These are phyloP conservation scores for Alternaria conjuncta DNA, from an alignment of 2,329 filamentous ascomycete species.

Conservation along the genomic window DNA sequence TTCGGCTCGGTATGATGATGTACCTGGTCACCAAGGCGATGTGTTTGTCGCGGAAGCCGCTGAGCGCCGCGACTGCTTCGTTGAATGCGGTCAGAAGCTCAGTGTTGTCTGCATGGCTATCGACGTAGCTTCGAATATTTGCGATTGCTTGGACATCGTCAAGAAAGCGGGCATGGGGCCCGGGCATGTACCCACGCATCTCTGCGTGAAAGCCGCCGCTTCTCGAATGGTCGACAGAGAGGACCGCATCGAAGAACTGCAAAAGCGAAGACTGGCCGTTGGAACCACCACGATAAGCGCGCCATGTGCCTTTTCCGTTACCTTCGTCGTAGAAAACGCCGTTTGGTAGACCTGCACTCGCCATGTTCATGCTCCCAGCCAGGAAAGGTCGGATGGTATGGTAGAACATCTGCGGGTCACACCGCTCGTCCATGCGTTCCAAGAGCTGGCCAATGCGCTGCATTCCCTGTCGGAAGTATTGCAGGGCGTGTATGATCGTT, in stretches of 20 bases:
- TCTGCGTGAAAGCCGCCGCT: conserved; percentile 48
- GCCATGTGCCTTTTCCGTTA: conserved; percentile 56
- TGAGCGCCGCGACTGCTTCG: conserved; percentile 53
- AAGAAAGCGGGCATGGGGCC: conserved; percentile 59
- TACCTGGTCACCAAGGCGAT: conserved; percentile 61
- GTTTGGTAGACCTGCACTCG: conserved; percentile 56
- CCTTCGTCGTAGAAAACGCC: conserved; percentile 62
- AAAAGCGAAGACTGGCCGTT: conserved; percentile 63
- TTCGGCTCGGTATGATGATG: conserved; percentile 55
- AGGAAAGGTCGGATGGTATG: conserved; percentile 60
- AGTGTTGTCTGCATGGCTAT: conserved; percentile 39
- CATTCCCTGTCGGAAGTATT: conserved; percentile 51
- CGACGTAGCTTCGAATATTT: conserved; percentile 56
- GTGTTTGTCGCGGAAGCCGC: conserved; percentile 58
- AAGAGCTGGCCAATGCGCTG: conserved; percentile 50
- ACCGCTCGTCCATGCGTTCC: conserved; percentile 60
- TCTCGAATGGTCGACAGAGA: conserved; percentile 58
- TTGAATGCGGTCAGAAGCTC: conserved; percentile 55
- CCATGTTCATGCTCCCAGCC: conserved; percentile 63
- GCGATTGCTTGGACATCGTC: conserved; percentile 53
- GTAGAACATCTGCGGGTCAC: conserved; percentile 58
- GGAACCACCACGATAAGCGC: conserved; percentile 60
- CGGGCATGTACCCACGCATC: conserved; percentile 63
- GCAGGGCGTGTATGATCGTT: conserved; percentile 50
- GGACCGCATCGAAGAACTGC: conserved; percentile 61